These are phyloP conservation scores for Lodderomyces beijingensis DNA, from an alignment of 1,139 yeast species.

Conservation along the genomic window DNA sequence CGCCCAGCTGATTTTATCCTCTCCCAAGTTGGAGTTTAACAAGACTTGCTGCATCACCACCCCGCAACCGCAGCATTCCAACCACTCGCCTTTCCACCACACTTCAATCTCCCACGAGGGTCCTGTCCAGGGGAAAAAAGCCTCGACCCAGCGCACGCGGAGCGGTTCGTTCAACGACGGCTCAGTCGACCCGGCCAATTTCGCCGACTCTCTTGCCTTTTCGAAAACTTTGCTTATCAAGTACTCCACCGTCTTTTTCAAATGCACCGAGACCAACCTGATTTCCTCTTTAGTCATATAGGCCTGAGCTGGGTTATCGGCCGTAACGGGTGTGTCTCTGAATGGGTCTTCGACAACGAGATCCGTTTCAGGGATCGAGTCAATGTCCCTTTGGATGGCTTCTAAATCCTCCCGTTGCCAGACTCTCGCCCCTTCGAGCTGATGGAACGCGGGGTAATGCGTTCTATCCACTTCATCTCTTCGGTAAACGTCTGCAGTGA, in stretches of 20 bases:
- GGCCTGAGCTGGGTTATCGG: conserved; percentile 73
- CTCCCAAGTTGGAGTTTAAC: conserved; percentile 61
- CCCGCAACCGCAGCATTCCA: conserved; percentile 97
- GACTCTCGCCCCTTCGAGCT: conserved; percentile 91
- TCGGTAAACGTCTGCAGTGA: conserved; percentile 93
- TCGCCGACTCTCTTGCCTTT: conserved; percentile 65
- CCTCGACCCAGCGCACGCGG: conserved; percentile 91
- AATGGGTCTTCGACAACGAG: conserved; percentile 75
- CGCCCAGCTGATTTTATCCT: conserved; percentile 85
- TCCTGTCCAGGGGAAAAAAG: conserved; percentile 96
- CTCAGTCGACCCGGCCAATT: conserved; percentile 58
- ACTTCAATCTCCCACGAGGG: conserved; percentile 99
- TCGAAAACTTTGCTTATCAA: conserved; percentile 81
- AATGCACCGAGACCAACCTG: conserved; percentile 65
- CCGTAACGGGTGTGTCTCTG: conserved; percentile 42
- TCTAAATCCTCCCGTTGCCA: conserved; percentile 59
- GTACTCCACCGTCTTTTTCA: conserved; percentile 81
- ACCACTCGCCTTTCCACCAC: conserved; percentile 99
- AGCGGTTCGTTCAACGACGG: conserved; percentile 70
- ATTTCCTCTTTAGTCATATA: conserved; percentile 70
- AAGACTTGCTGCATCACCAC: conserved; percentile 78
- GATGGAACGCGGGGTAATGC: conserved; percentile 97
- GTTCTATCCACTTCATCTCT: conserved; percentile 94
- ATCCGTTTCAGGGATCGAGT: conserved; percentile 62
- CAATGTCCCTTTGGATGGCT: conserved; percentile 52